Evolutionary conservation across 208 protist species (phyloP).

Genomic region (Crithidia fasciculata): DNA sequence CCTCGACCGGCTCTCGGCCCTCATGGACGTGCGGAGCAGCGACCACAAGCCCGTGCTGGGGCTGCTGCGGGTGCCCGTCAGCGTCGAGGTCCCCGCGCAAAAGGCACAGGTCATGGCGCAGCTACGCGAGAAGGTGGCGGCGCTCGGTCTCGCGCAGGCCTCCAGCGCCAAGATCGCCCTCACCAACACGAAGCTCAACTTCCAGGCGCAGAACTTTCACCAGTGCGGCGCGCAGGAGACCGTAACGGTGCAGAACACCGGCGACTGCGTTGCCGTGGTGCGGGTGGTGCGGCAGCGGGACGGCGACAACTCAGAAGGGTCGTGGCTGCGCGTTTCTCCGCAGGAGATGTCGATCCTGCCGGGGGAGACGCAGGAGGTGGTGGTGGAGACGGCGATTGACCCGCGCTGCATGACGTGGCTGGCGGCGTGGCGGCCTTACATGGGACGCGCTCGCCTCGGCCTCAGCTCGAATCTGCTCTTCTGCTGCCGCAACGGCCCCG

Average conservation of each 20-base stretch:
- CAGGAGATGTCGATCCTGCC: conserved; percentile 69
- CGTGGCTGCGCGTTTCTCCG: conserved; percentile 80
- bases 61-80: conserved; percentile 63
- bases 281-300: conserved; percentile 61
- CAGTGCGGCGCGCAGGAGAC: conserved; percentile 40
- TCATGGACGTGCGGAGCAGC: conserved; percentile 69
- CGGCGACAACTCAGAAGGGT: conserved; percentile 48
- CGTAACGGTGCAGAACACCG: conserved; percentile 68
- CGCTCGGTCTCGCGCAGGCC: conserved; percentile 52
- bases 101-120: conserved; percentile 55
- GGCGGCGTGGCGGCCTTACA: conserved; percentile 64
- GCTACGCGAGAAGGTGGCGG: conserved; percentile 49
- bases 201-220: conserved; percentile 71
- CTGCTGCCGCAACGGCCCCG: conserved; percentile 61
- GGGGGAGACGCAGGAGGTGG: conserved; percentile 63
- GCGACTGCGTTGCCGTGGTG: conserved; percentile 72
- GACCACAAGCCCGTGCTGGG: conserved; percentile 89
- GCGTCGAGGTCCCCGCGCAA: conserved; percentile 59
- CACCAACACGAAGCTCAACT: conserved; percentile 48
- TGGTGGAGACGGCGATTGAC: conserved; percentile 66
- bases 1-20: conserved; percentile 45
- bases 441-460: conserved; percentile 44
- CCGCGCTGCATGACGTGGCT: conserved; percentile 71
- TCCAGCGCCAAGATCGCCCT: conserved; percentile 53
- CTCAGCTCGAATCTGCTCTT: conserved; percentile 65